Conservation (phyloP, 345 rosid species). For the Eucalyptus urophylla region DNA sequence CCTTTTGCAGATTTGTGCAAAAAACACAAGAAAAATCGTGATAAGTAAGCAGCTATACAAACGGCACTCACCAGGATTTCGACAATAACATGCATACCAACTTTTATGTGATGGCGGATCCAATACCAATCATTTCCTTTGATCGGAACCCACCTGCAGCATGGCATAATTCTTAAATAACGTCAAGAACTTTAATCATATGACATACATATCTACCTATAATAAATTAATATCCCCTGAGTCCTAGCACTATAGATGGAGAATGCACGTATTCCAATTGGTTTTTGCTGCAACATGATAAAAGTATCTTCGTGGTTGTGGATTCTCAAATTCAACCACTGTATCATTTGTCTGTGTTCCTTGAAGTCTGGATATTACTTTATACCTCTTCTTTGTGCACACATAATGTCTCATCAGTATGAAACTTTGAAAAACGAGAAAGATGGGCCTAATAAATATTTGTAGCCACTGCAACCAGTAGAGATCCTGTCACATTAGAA, state of each 20-base stretch:
- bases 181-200: background rate
- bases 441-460: background rate
- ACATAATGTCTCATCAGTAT: background rate
- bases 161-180: background rate
- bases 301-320: background rate
- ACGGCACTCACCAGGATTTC: slow-evolving; percentile 65
- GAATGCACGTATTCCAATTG: background rate
- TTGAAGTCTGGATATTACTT: background rate
- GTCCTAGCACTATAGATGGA: background rate
- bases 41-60: background rate
- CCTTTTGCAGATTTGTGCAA: background rate
- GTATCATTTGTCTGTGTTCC: background rate
- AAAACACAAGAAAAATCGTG: background rate
- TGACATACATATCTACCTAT: background rate
- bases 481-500: background rate
- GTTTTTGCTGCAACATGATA: background rate
- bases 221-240: background rate
- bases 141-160: slow-evolving; percentile 86
- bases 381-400: background rate
- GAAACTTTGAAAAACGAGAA: background rate
- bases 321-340: background rate
- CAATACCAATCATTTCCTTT: slow-evolving; percentile 95
- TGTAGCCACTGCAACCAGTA: background rate
- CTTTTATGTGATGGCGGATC: slow-evolving; percentile 94
- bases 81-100: slow-evolving; percentile 85